A percentile compares a stretch with the other conserved stretches of the same genome.
phyloP scores from a whole-genome alignment of 257 asterid genomes.

The Salvia miltiorrhiza region DNA sequence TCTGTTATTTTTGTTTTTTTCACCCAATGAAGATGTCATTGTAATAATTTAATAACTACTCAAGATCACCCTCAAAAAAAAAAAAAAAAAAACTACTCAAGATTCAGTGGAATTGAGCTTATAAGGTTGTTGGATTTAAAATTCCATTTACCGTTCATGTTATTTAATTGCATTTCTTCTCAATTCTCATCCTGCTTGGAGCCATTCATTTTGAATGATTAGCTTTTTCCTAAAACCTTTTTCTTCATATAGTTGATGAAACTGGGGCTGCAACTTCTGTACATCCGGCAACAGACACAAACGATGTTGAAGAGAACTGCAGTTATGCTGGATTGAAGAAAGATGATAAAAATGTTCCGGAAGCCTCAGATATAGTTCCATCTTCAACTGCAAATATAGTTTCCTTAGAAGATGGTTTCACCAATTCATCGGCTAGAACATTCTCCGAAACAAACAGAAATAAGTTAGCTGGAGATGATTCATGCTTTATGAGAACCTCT shows the following conservation, averaged over 20 bases:
- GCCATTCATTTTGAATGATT: neutral
- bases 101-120: neutral
- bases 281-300: slow-evolving; percentile 16
- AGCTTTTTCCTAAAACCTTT: neutral
- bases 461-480: slow-evolving; percentile 10
- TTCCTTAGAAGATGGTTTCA: slow-evolving; percentile 3
- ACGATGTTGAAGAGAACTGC: slow-evolving; percentile 2
- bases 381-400: slow-evolving; percentile 11
- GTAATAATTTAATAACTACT: neutral
- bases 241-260: slow-evolving; percentile 38
- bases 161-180: neutral
- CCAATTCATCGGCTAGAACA: slow-evolving; percentile 1
- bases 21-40: neutral
- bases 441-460: neutral
- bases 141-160: neutral
- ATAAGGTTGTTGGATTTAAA: neutral
- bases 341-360: slow-evolving; percentile 24
- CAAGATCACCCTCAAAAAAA: too few relatives aligned
- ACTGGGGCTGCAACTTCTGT: slow-evolving; percentile 24
- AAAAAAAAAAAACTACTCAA: too few relatives aligned
- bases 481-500: neutral
- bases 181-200: neutral
- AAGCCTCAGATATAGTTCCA: slow-evolving; percentile 17
- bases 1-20: neutral
- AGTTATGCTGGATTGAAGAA: slow-evolving; percentile 13